phyloP scores from a whole-genome alignment of 2,329 filamentous ascomycete species.

The Harringtonia aguacate region DNA sequence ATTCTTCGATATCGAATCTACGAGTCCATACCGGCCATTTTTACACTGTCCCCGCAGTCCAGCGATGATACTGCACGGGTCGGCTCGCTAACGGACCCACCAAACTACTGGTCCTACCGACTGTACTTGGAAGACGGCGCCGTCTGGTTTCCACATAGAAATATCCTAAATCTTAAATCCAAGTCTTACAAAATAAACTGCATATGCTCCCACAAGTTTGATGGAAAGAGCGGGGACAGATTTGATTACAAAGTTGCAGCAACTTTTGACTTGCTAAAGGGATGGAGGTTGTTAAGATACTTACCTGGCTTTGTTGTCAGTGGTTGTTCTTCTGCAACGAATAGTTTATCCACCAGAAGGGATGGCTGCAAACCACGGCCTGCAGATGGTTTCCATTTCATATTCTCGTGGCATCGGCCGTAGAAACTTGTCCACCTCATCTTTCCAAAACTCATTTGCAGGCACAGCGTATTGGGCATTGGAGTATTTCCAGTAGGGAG shows the following conservation, averaged over 20 bases:
- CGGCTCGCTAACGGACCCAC: too few species aligned
- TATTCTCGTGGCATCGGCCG: background rate
- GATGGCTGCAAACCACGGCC: background rate
- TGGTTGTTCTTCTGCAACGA: background rate
- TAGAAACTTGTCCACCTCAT: background rate
- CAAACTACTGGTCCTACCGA: too few species aligned
- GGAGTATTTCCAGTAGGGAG: constrained; percentile 26
- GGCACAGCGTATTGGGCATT: background rate
- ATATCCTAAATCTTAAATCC: too few species aligned
- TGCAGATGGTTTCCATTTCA: background rate
- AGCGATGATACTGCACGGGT: too few species aligned
- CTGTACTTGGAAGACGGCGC: too few species aligned
- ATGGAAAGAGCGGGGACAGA: background rate
- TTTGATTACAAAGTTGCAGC: background rate
- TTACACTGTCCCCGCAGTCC: too few species aligned
- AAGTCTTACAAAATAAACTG: too few species aligned
- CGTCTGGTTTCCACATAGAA: too few species aligned
- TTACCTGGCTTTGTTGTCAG: background rate
- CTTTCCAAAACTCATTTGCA: background rate
- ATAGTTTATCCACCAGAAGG: background rate
- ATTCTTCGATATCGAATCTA: too few species aligned
- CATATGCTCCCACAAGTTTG: background rate
- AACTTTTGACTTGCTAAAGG: background rate
- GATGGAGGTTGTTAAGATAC: background rate
- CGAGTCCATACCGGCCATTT: too few species aligned